Conservation (phyloP, 495 filamentous ascomycete genomes). For the Filosporella fistucella region DNA sequence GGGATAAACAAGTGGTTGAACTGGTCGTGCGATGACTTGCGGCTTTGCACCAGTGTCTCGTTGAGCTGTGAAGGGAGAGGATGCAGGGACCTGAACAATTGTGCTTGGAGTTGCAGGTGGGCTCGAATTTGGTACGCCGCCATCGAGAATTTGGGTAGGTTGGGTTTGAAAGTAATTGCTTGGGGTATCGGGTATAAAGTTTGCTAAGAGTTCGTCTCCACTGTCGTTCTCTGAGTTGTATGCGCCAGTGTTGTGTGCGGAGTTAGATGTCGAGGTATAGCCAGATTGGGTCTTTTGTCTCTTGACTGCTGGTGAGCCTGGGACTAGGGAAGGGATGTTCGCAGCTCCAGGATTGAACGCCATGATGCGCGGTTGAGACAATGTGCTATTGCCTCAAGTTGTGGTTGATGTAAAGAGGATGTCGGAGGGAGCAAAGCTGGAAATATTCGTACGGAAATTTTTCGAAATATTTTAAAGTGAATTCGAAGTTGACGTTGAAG, state of each 20-base stretch:
- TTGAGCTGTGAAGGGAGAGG: slow-evolving; percentile 59
- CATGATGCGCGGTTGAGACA: slow-evolving; percentile 2
- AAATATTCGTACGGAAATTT: no score
- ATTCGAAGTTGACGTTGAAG: no score
- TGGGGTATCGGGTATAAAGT: slow-evolving; percentile 27
- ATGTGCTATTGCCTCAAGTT: not conserved
- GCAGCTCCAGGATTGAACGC: not conserved
- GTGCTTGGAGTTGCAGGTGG: slow-evolving; percentile 25
- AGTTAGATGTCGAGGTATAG: slow-evolving; percentile 28
- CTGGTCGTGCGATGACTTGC: not conserved
- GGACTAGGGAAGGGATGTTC: not conserved
- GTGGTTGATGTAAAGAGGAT: no score
- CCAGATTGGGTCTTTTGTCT: slow-evolving; percentile 34
- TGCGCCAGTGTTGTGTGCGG: slow-evolving; percentile 23
- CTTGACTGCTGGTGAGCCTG: slow-evolving; percentile 29
- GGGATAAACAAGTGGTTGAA: not conserved
- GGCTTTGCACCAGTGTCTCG: not conserved
- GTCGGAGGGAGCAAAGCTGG: no score
- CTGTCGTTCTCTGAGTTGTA: slow-evolving; percentile 42
- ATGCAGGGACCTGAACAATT: slow-evolving; percentile 75
- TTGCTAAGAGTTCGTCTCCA: slow-evolving; percentile 49
- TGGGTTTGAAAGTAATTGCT: slow-evolving; percentile 44
- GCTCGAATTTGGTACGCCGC: slow-evolving; percentile 21
- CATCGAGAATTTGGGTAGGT: slow-evolving; percentile 63
- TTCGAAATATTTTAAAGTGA: no score